phyloP scores from a whole-genome alignment of 768 basidiomycete species.

The Hemileccinum impolitum region DNA sequence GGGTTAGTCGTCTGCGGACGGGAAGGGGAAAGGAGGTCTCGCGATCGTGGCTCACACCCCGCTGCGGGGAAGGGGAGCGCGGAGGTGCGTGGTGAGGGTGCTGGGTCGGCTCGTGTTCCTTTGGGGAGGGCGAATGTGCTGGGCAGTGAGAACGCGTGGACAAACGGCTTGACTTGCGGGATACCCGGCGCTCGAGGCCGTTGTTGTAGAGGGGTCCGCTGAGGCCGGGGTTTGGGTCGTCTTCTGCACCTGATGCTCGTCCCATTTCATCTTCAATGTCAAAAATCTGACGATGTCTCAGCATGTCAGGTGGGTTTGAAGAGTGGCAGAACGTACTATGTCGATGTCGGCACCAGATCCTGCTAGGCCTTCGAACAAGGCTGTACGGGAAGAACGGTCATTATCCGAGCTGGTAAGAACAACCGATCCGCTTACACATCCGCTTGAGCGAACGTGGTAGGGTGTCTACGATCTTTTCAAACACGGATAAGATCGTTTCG shows the following conservation, averaged over 20 bases:
- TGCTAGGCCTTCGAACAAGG: slow-evolving; percentile 75
- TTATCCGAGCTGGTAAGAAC: background rate
- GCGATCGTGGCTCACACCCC: slow-evolving; percentile 7
- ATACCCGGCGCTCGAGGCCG: slow-evolving; percentile 28
- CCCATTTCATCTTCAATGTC: slow-evolving; percentile 64
- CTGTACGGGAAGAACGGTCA: slow-evolving; percentile 36
- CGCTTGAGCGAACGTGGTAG: slow-evolving; percentile 75
- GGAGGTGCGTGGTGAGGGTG: background rate
- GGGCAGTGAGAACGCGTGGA: slow-evolving; percentile 27
- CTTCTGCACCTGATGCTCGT: slow-evolving; percentile 7
- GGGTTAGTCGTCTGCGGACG: slow-evolving; percentile 18
- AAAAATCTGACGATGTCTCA: slow-evolving; percentile 53
- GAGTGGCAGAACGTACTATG: slow-evolving; percentile 43
- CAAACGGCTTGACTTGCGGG: slow-evolving; percentile 32
- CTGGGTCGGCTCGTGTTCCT: slow-evolving; percentile 17
- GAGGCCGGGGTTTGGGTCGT: slow-evolving; percentile 1
- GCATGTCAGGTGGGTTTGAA: background rate
- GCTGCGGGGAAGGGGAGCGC: slow-evolving; percentile 8
- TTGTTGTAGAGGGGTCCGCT: slow-evolving; percentile 15
- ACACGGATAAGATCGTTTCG: slow-evolving; percentile 65
- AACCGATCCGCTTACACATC: slow-evolving; percentile 51
- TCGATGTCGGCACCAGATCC: slow-evolving; percentile 74
- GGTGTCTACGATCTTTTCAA: slow-evolving; percentile 69
- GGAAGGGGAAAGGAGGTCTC: slow-evolving; percentile 13
- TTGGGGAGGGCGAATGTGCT: slow-evolving; percentile 17